Conservation (phyloP, 1,284 basidiomycete species). For the Phenoliferia sp. region DNA sequence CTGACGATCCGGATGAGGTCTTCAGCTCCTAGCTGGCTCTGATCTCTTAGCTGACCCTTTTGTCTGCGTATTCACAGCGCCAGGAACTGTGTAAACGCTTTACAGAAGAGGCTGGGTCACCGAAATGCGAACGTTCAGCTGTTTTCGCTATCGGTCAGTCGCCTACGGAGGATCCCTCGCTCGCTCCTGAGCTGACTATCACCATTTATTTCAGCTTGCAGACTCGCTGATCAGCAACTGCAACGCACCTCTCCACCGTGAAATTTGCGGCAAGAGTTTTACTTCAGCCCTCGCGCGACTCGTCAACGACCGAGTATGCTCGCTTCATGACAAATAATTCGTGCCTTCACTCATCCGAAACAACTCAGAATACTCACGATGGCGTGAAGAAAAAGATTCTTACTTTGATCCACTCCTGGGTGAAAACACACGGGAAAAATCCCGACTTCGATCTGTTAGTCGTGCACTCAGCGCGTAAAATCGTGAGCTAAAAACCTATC, state of each 20-base stretch:
- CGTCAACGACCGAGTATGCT: constrained; percentile 74
- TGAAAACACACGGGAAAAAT: constrained; percentile 65
- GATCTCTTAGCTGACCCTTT: not conserved
- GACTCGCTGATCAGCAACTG: constrained; percentile 92
- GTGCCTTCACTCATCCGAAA: not conserved
- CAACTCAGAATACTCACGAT: constrained; percentile 70
- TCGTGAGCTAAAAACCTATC: not conserved
- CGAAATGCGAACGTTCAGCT: constrained; percentile 95
- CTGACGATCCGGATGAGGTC: no score
- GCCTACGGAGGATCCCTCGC: not conserved
- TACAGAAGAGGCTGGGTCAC: constrained; percentile 87
- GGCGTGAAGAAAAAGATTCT: constrained; percentile 77
- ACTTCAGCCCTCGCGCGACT: constrained; percentile 81
- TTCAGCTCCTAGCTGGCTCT: no score
- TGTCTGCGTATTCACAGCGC: constrained; percentile 56
- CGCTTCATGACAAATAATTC: not conserved
- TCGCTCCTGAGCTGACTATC: not conserved
- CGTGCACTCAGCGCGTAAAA: no score
- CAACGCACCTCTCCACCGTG: constrained; percentile 70
- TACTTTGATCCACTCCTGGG: constrained; percentile 74
- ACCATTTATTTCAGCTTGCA: constrained; percentile 52
- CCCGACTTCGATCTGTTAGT: constrained; percentile 53
- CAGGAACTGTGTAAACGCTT: constrained; percentile 72
- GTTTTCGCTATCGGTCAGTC: constrained; percentile 65
- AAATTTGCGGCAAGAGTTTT: constrained; percentile 85